Conservation (phyloP, 768 basidiomycete species). For the Phylloporus rhodoxanthus region DNA sequence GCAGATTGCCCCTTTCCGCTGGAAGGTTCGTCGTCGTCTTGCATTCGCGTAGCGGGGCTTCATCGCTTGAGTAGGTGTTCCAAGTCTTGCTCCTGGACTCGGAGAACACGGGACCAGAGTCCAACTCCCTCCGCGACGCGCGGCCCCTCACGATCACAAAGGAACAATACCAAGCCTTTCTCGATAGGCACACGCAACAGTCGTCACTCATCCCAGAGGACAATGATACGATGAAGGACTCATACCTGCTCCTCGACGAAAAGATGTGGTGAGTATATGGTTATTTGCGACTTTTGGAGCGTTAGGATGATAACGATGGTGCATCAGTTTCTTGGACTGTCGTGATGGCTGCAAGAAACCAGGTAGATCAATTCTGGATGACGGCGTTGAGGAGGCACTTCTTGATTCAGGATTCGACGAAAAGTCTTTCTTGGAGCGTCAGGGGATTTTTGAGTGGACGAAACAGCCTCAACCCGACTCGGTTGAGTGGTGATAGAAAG, state of each 20-base stretch:
- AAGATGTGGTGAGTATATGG: conserved; percentile 26
- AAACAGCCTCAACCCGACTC: background rate
- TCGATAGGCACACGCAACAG: conserved; percentile 26
- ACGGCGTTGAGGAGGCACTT: conserved; percentile 13
- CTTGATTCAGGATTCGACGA: conserved; percentile 14
- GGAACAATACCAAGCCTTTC: conserved; percentile 31
- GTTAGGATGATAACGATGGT: background rate
- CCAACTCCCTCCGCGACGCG: conserved; percentile 25
- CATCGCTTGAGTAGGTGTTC: conserved; percentile 19
- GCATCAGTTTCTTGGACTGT: conserved; percentile 29
- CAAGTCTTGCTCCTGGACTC: conserved; percentile 27
- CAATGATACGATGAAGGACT: conserved; percentile 36
- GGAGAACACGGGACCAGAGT: conserved; percentile 25
- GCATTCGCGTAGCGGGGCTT: background rate
- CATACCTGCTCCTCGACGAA: conserved; percentile 35
- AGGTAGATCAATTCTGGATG: conserved; percentile 9
- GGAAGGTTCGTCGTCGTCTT: conserved; percentile 27
- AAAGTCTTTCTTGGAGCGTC: conserved; percentile 6
- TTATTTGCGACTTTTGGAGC: background rate
- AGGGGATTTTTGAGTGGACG: conserved; percentile 7
- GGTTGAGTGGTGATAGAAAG: conserved; percentile 9
- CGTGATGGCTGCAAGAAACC: conserved; percentile 28
- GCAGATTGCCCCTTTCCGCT: conserved; percentile 25
- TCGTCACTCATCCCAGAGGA: conserved; percentile 32
- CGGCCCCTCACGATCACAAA: conserved; percentile 25